Conservation (phyloP, 805 yeast species). For the Grigorovia transvaalensis region DNA sequence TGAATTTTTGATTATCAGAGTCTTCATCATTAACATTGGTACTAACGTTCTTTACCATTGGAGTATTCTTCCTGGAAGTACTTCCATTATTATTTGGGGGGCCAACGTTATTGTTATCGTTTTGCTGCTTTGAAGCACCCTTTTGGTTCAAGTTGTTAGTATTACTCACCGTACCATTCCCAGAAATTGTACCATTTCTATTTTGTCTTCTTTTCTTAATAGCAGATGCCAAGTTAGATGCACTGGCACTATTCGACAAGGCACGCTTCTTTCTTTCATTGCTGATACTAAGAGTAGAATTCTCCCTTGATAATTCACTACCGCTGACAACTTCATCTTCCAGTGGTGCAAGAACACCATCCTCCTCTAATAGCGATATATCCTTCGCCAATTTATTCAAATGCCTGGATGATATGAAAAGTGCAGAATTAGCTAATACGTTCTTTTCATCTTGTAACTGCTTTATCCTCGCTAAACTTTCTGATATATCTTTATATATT, state of each 20-base stretch:
- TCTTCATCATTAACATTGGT: neutral
- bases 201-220: slow-evolving; percentile 16
- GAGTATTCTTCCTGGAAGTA: neutral
- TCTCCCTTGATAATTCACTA: slow-evolving; percentile 24
- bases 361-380: slow-evolving; percentile 63
- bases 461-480: slow-evolving; percentile 51
- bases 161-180: neutral
- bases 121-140: slow-evolving; percentile 2
- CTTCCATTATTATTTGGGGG: neutral
- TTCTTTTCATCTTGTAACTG: slow-evolving; percentile 69
- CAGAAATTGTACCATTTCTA: slow-evolving; percentile 6
- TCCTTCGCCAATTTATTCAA: slow-evolving; percentile 63
- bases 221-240: slow-evolving; percentile 7
- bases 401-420: slow-evolving; percentile 69
- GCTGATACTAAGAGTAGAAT: slow-evolving; percentile 14
- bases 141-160: neutral
- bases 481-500: slow-evolving; percentile 52
- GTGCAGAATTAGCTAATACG: slow-evolving; percentile 70
- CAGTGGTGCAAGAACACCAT: slow-evolving; percentile 62
- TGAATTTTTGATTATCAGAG: slow-evolving; percentile 1
- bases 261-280: slow-evolving; percentile 16
- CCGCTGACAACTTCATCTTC: slow-evolving; percentile 31
- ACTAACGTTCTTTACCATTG: neutral
- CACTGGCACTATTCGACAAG: slow-evolving; percentile 6
- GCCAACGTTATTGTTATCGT: neutral